Conservation (phyloP, 2,329 filamentous ascomycete genomes). For the Penicillium sclerotigenum region DNA sequence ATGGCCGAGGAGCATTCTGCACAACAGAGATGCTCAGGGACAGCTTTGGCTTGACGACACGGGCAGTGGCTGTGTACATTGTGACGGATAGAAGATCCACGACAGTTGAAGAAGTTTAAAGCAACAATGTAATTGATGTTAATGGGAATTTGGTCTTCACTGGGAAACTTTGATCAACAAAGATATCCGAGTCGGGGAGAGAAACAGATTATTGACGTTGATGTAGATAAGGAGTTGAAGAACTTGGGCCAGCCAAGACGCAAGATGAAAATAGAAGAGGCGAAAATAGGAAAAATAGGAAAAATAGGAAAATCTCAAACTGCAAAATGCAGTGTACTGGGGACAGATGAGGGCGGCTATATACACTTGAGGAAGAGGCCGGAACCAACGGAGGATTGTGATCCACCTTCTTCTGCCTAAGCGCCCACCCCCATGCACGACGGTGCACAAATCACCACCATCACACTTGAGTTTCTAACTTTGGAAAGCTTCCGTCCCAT, state of each 20-base stretch:
- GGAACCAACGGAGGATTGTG: neutral
- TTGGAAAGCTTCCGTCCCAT: conserved; percentile 1
- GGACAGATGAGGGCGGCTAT: conserved; percentile 33
- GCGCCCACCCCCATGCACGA: conserved; percentile 22
- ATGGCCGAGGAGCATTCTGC: conserved; percentile 34
- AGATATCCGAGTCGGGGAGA: conserved; percentile 13
- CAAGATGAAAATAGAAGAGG: conserved; percentile 36
- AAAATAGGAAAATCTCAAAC: conserved; percentile 34
- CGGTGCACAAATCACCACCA: conserved; percentile 19
- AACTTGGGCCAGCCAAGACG: conserved; percentile 46
- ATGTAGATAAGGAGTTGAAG: conserved; percentile 23
- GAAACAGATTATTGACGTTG: conserved; percentile 16
- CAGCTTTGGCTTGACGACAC: conserved; percentile 45
- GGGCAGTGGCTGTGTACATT: conserved; percentile 43
- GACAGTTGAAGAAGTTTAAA: neutral
- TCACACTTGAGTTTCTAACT: conserved; percentile 21
- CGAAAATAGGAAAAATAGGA: conserved; percentile 27
- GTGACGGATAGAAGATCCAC: conserved; percentile 17
- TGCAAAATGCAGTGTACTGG: conserved; percentile 13
- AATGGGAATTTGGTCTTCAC: neutral
- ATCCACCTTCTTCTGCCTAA: conserved; percentile 8
- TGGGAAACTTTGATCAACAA: conserved; percentile 37
- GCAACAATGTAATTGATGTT: conserved; percentile 7
- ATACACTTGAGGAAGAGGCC: conserved; percentile 21
- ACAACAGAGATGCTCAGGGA: conserved; percentile 45